Conservation (phyloP, 148 eudicot species). For the Dysphania ambrosioides region DNA sequence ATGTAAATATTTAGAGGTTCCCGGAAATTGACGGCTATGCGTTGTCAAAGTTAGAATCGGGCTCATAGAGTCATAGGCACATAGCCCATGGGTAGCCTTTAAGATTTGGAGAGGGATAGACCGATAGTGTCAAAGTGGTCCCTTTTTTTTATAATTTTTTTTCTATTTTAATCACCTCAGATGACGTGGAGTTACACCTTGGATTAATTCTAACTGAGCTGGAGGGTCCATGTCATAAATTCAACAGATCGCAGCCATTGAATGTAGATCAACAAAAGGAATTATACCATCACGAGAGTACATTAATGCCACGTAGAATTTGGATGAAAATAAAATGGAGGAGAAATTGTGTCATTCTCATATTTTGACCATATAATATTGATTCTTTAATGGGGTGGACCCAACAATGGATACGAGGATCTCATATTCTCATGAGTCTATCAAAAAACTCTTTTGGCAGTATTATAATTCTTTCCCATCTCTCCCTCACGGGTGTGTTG, state of each 20-base stretch:
- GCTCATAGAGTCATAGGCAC: slow-evolving; percentile 12
- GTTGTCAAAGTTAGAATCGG: slow-evolving; percentile 20
- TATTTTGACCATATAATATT: slow-evolving; percentile 23
- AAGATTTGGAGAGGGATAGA: slow-evolving; percentile 13
- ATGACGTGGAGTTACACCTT: slow-evolving; percentile 1
- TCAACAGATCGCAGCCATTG: not conserved
- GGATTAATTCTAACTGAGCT: not conserved
- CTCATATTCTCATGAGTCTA: too few species aligned
- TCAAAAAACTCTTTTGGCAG: slow-evolving; percentile 18
- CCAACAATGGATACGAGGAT: slow-evolving; percentile 25
- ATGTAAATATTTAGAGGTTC: not conserved
- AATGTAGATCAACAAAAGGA: not conserved
- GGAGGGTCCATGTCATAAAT: slow-evolving; percentile 6
- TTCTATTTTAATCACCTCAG: not conserved
- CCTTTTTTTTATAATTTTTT: not conserved
- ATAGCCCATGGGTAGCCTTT: slow-evolving; percentile 2
- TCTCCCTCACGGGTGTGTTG: not conserved
- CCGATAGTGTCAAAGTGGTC: not conserved
- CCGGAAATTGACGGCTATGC: slow-evolving; percentile 23
- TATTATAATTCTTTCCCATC: slow-evolving; percentile 3
- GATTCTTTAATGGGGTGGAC: slow-evolving; percentile 18
- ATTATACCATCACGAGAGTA: not conserved
- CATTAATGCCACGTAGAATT: not conserved
- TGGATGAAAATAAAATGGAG: not conserved
- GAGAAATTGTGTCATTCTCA: slow-evolving; percentile 6